Conservation (phyloP, 2,329 filamentous ascomycete species). For the Sporothrix globosa region DNA sequence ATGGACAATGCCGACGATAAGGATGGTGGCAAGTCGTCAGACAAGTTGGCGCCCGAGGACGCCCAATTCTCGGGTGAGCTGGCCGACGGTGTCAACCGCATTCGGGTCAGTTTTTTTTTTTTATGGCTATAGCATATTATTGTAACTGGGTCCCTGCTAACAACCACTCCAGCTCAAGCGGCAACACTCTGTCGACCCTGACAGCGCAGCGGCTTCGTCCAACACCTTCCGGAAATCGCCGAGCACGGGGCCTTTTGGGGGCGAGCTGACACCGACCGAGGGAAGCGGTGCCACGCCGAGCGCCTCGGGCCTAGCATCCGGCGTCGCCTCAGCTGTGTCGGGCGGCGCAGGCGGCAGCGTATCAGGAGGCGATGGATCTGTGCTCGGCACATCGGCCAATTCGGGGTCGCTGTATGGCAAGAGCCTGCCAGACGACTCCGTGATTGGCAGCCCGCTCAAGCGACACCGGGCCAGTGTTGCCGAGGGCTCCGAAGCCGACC, state of each 20-base stretch:
- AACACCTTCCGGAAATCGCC: conserved; percentile 52
- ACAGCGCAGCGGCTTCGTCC: conserved; percentile 50
- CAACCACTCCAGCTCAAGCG: conserved; percentile 67
- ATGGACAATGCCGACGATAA: conserved; percentile 64
- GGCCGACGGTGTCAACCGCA: conserved; percentile 78
- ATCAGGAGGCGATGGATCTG: neutral
- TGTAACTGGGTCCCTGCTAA: conserved; percentile 32
- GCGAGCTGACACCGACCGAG: conserved; percentile 49
- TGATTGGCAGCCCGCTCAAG: conserved; percentile 73
- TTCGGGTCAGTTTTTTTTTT: conserved; percentile 62
- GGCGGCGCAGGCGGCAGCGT: neutral
- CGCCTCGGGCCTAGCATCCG: conserved; percentile 39
- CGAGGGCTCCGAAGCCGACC: conserved; percentile 47
- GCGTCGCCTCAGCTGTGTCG: conserved; percentile 5
- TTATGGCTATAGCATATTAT: neutral
- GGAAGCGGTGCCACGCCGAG: conserved; percentile 34
- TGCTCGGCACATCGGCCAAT: neutral
- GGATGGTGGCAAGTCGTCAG: conserved; percentile 57
- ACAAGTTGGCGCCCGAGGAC: conserved; percentile 70
- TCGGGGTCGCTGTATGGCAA: conserved; percentile 46
- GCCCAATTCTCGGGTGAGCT: conserved; percentile 72
- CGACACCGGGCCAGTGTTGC: conserved; percentile 69
- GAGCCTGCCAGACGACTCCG: conserved; percentile 51
- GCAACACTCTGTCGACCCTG: conserved; percentile 73
- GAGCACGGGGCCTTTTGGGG: conserved; percentile 47